Evolutionary conservation across 2,329 filamentous ascomycete species (phyloP), one percentile per base, ranked within the genome.

Genomic region (Hortaea sp.): DNA sequence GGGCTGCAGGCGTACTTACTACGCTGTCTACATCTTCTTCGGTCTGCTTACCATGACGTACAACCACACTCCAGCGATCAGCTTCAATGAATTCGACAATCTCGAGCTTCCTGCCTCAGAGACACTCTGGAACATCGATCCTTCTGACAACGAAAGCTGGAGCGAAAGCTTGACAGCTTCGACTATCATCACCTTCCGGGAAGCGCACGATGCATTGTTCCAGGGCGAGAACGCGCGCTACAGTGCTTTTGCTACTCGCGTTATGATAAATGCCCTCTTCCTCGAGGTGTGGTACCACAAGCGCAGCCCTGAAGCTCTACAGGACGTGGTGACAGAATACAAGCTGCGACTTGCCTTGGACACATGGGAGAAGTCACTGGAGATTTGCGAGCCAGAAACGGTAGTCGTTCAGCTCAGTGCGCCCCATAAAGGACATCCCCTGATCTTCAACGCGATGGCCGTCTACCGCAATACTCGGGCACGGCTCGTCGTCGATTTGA

Each of bases 251-350:
- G 90, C 89, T 5, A 94, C 92, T 7, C 87, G 92, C 52, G 88
- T 97, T 53, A 94, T 98, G 87, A 95, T 97, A 76, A 98, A 97
- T 62, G 90, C 92, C 7, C 75, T 98, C 53, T 98, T 97, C 75
- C 77, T 98, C 42, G 92, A 97, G 67, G 90, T 97, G 2, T 98
- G 92, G 92, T 94, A 95, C 63, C 88, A 97, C 72, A 95, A 95
- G 78, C 86, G 92, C 62, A 95, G 88, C 66, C 90, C 90, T n/a
- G 89, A 97, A 65, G 89, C 90, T 43, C 75, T 97, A 37, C 92
- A 97, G 69, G 90, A 97, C 63, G 89, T 97, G 35, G 90, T 97
- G 39, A 94, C 90, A 3, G 92, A 97, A 70, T 97, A 95, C 77
- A 97, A 95, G 74, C 83, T 98, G 51, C 82, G 92, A 47, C 79